These are phyloP conservation scores for Backusella tuberculispora DNA, from an alignment of 192 early-diverging fungal genomes.

Conservation along the genomic window DNA sequence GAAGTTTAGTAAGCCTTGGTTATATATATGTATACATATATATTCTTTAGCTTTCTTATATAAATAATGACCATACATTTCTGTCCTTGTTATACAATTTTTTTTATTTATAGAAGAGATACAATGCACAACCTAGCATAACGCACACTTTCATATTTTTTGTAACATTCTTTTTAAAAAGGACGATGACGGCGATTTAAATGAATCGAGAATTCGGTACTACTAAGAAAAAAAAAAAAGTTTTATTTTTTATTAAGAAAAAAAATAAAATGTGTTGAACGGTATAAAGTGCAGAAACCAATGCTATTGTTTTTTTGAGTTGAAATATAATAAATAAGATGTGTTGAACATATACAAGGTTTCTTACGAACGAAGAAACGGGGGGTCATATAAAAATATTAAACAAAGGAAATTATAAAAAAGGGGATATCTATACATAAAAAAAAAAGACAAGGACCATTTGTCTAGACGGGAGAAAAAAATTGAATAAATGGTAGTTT, in stretches of 20 bases:
- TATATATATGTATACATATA: not conserved
- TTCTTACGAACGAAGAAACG: slow-evolving; percentile 3
- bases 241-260: slow-evolving; percentile 1
- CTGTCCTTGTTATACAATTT: not conserved
- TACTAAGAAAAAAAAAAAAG: not conserved
- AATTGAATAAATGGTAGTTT: not conserved
- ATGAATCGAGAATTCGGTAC: not conserved
- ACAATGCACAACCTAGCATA: not conserved
- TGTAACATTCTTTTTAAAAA: not conserved
- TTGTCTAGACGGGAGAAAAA: not conserved
- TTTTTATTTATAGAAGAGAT: not conserved
- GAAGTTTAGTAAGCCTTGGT: slow-evolving; percentile 1
- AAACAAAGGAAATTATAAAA: slow-evolving; percentile 3
- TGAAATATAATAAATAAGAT: slow-evolving; percentile 2
- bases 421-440: slow-evolving; percentile 15
- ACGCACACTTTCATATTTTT: not conserved
- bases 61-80: not conserved
- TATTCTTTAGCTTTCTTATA: not conserved
- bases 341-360: slow-evolving; percentile 12
- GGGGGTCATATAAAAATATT: slow-evolving; percentile 12
- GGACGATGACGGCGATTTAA: not conserved
- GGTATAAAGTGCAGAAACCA: not conserved
- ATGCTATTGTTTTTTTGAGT: slow-evolving; percentile 14
- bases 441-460: not conserved
- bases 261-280: slow-evolving; percentile 11